phyloP scores from a whole-genome alignment of 257 asterid genomes.

The Capsicum chinense region DNA sequence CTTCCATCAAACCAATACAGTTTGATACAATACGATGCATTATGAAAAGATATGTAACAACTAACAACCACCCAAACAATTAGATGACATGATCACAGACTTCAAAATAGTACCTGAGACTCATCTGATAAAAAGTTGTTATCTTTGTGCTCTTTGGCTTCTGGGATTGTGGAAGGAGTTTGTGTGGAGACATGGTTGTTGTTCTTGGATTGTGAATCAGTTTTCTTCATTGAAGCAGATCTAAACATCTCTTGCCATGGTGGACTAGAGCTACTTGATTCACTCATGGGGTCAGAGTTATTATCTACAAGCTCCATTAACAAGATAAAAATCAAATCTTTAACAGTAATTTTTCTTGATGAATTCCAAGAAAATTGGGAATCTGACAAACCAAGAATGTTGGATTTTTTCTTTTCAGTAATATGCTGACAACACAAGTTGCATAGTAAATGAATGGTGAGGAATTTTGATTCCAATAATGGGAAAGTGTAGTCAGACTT shows the following conservation, averaged over 20 bases:
- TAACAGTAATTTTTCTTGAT: neutral
- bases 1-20: too few species aligned
- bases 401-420: neutral
- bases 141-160: constrained; percentile 32
- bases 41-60: too few species aligned
- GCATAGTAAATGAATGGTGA: neutral
- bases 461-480: neutral
- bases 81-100: too few species aligned
- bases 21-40: too few species aligned
- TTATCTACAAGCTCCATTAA: constrained; percentile 66
- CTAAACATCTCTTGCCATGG: constrained; percentile 97
- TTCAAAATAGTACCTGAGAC: constrained; percentile 35
- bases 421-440: constrained; percentile 29
- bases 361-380: constrained; percentile 17
- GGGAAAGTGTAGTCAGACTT: neutral
- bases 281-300: constrained; percentile 56
- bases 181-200: neutral
- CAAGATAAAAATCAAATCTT: constrained; percentile 15
- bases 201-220: constrained; percentile 42
- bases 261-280: constrained; percentile 47
- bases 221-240: constrained; percentile 78
- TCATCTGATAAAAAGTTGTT: constrained; percentile 46
- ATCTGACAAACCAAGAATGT: neutral
- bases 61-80: too few species aligned
- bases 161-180: constrained; percentile 23